Conservation (phyloP, 2,329 filamentous ascomycete species). For the Tolypocladium inflatum region DNA sequence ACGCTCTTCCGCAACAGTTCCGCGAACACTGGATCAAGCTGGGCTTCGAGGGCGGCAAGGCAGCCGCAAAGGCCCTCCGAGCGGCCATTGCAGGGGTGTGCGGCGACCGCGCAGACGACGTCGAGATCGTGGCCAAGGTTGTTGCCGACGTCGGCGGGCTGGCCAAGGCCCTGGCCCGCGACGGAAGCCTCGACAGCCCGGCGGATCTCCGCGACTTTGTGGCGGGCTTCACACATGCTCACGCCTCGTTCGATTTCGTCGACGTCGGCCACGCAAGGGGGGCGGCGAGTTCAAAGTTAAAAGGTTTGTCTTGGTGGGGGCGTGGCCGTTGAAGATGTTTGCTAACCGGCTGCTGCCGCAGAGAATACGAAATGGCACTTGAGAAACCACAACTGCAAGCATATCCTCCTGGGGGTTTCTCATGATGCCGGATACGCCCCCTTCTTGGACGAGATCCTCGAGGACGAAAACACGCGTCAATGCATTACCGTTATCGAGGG, state of each 20-base stretch:
- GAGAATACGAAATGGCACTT: slow-evolving; percentile 48
- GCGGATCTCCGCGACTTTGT: slow-evolving; percentile 46
- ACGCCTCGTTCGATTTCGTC: slow-evolving; percentile 52
- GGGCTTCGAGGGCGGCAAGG: slow-evolving; percentile 45
- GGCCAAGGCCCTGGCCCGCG: slow-evolving; percentile 36
- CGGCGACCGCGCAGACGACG: slow-evolving; percentile 30
- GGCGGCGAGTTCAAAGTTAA: slow-evolving; percentile 49
- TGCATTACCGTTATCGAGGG: slow-evolving; percentile 48
- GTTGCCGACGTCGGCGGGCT: slow-evolving; percentile 45
- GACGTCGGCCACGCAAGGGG: slow-evolving; percentile 53
- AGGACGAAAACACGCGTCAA: slow-evolving; percentile 29
- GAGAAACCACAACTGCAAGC: slow-evolving; percentile 50
- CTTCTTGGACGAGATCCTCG: slow-evolving; percentile 45
- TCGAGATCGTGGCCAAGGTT: slow-evolving; percentile 47
- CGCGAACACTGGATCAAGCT: slow-evolving; percentile 43
- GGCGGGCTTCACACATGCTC: slow-evolving; percentile 49
- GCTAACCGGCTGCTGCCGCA: slow-evolving; percentile 10
- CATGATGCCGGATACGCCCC: slow-evolving; percentile 52
- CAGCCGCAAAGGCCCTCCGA: slow-evolving; percentile 39
- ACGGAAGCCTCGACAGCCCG: slow-evolving; percentile 34
- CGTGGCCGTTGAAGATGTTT: not conserved
- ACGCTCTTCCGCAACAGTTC: slow-evolving; percentile 34
- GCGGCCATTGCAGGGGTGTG: slow-evolving; percentile 37
- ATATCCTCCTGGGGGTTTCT: slow-evolving; percentile 51
- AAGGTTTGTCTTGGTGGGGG: slow-evolving; percentile 29